Conservation (phyloP, 352 stramenopile species). For the Phytophthora pistaciae region DNA sequence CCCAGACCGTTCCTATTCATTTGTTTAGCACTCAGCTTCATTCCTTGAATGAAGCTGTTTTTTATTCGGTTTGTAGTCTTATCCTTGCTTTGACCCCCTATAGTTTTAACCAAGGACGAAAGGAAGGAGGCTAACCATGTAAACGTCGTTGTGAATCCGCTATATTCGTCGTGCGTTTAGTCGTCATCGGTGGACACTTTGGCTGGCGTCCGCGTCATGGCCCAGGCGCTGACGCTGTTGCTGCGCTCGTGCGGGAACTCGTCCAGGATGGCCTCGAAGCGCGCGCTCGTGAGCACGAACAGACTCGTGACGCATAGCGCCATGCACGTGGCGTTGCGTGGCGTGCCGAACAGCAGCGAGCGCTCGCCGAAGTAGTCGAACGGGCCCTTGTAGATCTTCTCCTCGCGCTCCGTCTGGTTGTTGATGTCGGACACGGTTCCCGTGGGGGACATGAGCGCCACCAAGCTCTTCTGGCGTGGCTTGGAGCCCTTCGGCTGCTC, state of each 20-base stretch:
- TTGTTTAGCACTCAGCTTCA: too few species aligned
- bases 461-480: constrained; percentile 27
- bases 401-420: constrained; percentile 42
- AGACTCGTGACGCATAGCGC: constrained; percentile 78
- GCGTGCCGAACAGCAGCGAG: constrained; percentile 76
- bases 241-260: constrained; percentile 72
- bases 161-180: neutral
- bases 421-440: constrained; percentile 41
- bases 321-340: constrained; percentile 72
- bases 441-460: constrained; percentile 32
- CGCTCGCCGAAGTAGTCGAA: constrained; percentile 85
- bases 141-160: constrained; percentile 4
- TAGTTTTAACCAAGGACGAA: neutral
- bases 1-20: too few species aligned
- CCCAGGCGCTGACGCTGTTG: constrained; percentile 70
- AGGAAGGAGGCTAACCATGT: constrained; percentile 2
- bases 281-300: constrained; percentile 68
- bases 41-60: too few species aligned
- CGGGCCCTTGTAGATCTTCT: constrained; percentile 77
- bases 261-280: constrained; percentile 74
- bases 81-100: too few species aligned
- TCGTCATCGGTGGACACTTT: constrained; percentile 3
- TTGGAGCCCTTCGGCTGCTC: neutral
- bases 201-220: constrained; percentile 49
- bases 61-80: too few species aligned